A percentile compares a stretch with the other conserved stretches of the same genome.
Conservation (phyloP, 305 asterid species). For the Solanum aculeatissimum region DNA sequence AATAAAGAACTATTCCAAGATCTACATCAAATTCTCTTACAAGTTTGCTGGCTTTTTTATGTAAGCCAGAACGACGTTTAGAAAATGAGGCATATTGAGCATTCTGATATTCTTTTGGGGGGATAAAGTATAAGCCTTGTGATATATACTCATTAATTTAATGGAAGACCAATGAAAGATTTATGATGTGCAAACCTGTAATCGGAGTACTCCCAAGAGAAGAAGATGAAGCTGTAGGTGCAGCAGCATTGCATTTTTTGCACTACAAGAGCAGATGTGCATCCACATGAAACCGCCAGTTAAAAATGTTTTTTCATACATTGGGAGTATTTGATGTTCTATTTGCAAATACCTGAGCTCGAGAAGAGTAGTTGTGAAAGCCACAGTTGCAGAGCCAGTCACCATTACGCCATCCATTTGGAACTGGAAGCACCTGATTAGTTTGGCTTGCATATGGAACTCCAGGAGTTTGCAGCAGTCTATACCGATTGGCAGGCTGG, state of each 20-base stretch:
- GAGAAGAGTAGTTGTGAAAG: slow-evolving; percentile 86
- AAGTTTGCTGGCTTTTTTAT: neutral
- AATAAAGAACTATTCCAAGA: neutral
- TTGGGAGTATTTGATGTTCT: neutral
- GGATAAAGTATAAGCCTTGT: neutral
- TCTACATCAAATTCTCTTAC: neutral
- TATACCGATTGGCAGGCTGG: slow-evolving; percentile 30
- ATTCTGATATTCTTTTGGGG: too few relatives aligned
- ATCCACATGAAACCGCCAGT: neutral
- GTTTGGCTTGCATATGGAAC: slow-evolving; percentile 30
- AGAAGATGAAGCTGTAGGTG: slow-evolving; percentile 35
- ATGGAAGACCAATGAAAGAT: neutral
- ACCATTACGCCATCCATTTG: slow-evolving; percentile 80
- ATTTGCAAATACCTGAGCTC: slow-evolving; percentile 38
- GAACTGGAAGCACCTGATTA: slow-evolving; percentile 33
- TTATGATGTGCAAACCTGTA: slow-evolving; percentile 35
- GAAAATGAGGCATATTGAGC: neutral
- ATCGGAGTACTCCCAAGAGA: slow-evolving; percentile 43
- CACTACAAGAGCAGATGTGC: slow-evolving; percentile 48
- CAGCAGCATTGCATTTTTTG: slow-evolving; percentile 68
- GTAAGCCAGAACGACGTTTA: neutral
- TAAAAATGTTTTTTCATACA: neutral
- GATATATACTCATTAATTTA: neutral
- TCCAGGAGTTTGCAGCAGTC: slow-evolving; percentile 41
- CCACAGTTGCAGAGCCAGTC: slow-evolving; percentile 91